Evolutionary conservation across 768 basidiomycete genomes (phyloP).

Genomic region (Aureoboletus auriporus): DNA sequence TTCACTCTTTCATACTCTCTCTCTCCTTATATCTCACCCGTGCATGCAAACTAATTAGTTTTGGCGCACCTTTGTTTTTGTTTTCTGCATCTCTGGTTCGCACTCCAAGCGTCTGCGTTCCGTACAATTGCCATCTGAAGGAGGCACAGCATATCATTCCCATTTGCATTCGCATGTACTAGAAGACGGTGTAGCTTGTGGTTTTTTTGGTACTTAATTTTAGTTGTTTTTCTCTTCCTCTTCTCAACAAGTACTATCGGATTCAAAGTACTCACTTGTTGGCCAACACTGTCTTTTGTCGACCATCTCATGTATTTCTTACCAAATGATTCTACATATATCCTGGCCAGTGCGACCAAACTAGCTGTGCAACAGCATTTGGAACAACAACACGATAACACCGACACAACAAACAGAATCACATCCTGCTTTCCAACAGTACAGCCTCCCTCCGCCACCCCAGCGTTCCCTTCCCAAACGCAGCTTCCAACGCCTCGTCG

Average conservation of each 20-base stretch:
- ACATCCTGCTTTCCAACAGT: constrained; percentile 53
- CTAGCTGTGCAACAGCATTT: no score
- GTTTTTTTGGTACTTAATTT: constrained; percentile 23
- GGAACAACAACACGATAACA: no score
- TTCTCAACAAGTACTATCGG: constrained; percentile 11
- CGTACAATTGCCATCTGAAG: constrained; percentile 60
- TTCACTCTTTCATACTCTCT: constrained; percentile 26
- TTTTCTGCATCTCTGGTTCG: constrained; percentile 12
- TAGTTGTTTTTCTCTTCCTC: constrained; percentile 5
- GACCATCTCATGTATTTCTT: constrained; percentile 13
- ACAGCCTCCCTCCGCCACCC: constrained; percentile 57
- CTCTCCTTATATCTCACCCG: constrained; percentile 29
- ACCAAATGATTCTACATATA: constrained; percentile 3
- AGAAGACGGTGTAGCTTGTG: constrained; percentile 38
- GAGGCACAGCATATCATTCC: constrained; percentile 54
- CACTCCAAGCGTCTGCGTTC: constrained; percentile 17
- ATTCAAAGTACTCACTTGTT: constrained; percentile 6
- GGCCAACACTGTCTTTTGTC: constrained; percentile 1
- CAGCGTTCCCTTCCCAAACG: constrained; percentile 68
- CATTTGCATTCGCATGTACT: constrained; percentile 53
- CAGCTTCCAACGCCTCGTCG: constrained; percentile 76
- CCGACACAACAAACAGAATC: background rate
- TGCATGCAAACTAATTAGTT: constrained; percentile 49
- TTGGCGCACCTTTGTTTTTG: constrained; percentile 12
- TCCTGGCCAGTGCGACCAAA: background rate